Percentiles rank a stretch among this genome's conserved stretches.
These are phyloP conservation scores for Telopea speciosissima DNA, from an alignment of 177 flowering plant species.

Conservation along the genomic window DNA sequence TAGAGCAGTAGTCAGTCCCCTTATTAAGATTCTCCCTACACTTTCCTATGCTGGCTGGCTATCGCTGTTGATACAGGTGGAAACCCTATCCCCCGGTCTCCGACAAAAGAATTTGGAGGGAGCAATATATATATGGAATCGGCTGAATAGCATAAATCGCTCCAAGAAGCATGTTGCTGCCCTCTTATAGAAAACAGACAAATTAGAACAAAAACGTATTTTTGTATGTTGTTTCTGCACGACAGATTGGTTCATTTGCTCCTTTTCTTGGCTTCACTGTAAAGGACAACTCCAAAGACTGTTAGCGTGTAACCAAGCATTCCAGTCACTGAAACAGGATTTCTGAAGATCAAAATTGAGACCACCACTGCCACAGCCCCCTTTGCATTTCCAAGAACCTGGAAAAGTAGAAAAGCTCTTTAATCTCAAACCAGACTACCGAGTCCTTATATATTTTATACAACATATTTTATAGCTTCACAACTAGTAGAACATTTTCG, in stretches of 20 bases:
- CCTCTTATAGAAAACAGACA: background rate
- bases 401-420: conserved; percentile 8
- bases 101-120: conserved; percentile 6
- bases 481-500: no score
- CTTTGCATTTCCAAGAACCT: conserved; percentile 50
- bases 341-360: conserved; percentile 40
- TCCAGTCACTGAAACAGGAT: conserved; percentile 48
- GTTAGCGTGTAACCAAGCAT: conserved; percentile 52
- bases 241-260: conserved; percentile 24
- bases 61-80: conserved; percentile 18
- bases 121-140: no score
- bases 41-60: background rate
- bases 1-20: conserved; percentile 1
- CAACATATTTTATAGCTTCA: no score
- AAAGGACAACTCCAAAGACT: conserved; percentile 42
- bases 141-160: background rate
- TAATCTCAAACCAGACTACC: background rate
- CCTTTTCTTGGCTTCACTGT: conserved; percentile 50
- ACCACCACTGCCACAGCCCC: conserved; percentile 50
- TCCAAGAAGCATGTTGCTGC: conserved; percentile 7
- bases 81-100: conserved; percentile 12
- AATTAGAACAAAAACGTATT: conserved; percentile 2
- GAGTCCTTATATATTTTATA: no score
- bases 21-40: conserved; percentile 8
- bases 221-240: background rate